These are phyloP conservation scores for Euphrasia arctica DNA, from an alignment of 305 asterid species.

Conservation along the genomic window DNA sequence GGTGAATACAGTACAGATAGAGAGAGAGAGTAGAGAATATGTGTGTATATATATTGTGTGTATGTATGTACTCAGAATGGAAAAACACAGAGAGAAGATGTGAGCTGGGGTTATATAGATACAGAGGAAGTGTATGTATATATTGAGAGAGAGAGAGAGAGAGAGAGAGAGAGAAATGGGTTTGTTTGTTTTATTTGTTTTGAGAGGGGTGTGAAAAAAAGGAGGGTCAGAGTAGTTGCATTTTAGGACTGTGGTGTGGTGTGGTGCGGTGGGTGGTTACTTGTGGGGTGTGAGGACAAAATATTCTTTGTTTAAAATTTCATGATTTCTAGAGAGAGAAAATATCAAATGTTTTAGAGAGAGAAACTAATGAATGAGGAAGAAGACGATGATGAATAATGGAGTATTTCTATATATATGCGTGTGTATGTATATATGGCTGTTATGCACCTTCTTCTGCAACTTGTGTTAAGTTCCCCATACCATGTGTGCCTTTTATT, in stretches of 20 bases:
- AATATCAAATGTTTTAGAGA: conserved; percentile 3
- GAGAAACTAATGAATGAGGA: conserved; percentile 27
- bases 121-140: conserved; percentile 21
- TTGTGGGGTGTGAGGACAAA: conserved; percentile 17
- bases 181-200: conserved; percentile 16
- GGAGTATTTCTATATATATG: background rate
- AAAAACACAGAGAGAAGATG: conserved; percentile 6
- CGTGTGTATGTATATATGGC: conserved; percentile 12
- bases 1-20: conserved; percentile 25
- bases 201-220: conserved; percentile 22
- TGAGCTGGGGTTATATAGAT: conserved; percentile 18
- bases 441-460: conserved; percentile 31
- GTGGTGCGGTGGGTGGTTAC: conserved; percentile 25
- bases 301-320: conserved; percentile 3
- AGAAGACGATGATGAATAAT: conserved; percentile 17
- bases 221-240: conserved; percentile 33
- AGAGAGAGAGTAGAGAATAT: conserved; percentile 16
- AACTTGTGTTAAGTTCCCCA: conserved; percentile 30
- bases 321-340: conserved; percentile 5
- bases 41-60: background rate
- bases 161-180: conserved; percentile 17
- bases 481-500: conserved; percentile 5
- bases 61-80: background rate
- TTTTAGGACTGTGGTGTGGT: conserved; percentile 21
- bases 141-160: conserved; percentile 23